Base-by-base conservation (phyloP, 768 basidiomycete species). In the Tricholoma flavovirens region DNA sequence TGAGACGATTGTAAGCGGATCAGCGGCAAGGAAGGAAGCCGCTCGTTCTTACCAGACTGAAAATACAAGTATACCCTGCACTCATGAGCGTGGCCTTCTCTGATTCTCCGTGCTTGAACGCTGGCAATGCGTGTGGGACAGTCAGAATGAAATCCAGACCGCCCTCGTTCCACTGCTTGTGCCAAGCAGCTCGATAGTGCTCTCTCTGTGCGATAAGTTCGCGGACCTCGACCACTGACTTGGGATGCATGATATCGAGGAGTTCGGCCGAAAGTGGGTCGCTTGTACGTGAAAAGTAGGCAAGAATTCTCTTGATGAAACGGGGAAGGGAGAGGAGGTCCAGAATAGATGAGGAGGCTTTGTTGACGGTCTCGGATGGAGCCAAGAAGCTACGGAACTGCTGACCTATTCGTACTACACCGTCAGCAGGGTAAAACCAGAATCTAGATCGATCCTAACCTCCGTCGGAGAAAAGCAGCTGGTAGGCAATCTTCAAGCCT, bases 71-170 rank as follows among this genome's bases (percentile, higher is more conserved):
- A 64, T 86, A 87, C 6, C 79, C 80, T 7, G 81, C 81, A 43
- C 82, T 81, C 69, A 80, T 76, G 62, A 83, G 73, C 14, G 79
- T 78, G n/a, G 78, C 77, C 57, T 77, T 77, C 61, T 69, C 74
- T 61, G 77, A 79, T 3, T 75, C 76, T 1, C 77, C 75, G 51
- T 83, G 76, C 43, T 78, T 76, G 19, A 84, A 68, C 0, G 86
- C 86, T 2, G 86, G 83, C 42, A 82, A 69, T n/a, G 83, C 75
- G 60, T 82, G 79, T 11, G 82, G 83, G 5, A 83, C 84, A 2
- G 79, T 86, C 53, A 85, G 67, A 19, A 86, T 70, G 65, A 83
- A 87, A 66, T 88, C 86, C 4, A 88, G 68, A 5, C 78, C 77
- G 69, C 74, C 74, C 56, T 74, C 72, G 12, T 64, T 69, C 79